These are phyloP conservation scores for Botryosphaeria dothidea DNA, from an alignment of 2,329 filamentous ascomycete species.

Conservation along the genomic window DNA sequence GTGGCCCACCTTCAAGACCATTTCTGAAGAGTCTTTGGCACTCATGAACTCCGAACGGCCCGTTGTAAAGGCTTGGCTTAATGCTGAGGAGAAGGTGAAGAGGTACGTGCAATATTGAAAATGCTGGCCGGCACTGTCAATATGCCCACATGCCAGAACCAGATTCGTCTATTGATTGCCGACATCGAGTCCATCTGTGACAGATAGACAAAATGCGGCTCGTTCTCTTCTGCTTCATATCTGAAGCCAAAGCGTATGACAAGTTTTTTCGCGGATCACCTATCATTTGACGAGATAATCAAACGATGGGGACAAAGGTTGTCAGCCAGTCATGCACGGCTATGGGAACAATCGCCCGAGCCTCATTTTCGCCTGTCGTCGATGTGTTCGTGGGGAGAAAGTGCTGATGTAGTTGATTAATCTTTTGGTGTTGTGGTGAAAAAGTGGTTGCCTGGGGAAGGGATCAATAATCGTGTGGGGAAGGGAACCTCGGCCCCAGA, in stretches of 20 bases:
- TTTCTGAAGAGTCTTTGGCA: background rate
- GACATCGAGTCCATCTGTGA: background rate
- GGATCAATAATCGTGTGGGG: conserved; percentile 6
- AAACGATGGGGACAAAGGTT: no score
- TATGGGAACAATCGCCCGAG: no score
- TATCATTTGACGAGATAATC: no score
- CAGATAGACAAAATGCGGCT: background rate
- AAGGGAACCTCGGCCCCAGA: conserved; percentile 1
- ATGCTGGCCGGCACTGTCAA: background rate
- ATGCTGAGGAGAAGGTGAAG: background rate
- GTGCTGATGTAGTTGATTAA: no score
- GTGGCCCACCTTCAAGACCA: background rate
- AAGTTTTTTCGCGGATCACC: background rate
- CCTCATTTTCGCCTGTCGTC: no score
- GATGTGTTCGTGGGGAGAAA: no score
- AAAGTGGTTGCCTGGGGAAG: background rate
- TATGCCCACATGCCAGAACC: background rate
- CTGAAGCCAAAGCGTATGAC: background rate
- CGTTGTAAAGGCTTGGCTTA: background rate
- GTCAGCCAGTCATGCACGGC: no score
- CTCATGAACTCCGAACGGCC: background rate
- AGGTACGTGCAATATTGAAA: background rate
- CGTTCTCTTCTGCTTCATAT: background rate
- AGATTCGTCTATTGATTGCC: background rate
- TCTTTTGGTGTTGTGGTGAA: background rate